A percentile compares a stretch with the other conserved stretches of the same genome.
Evolutionary conservation across 106 monocot species (phyloP).

Genomic region (Acanthochlamys bracteata): DNA sequence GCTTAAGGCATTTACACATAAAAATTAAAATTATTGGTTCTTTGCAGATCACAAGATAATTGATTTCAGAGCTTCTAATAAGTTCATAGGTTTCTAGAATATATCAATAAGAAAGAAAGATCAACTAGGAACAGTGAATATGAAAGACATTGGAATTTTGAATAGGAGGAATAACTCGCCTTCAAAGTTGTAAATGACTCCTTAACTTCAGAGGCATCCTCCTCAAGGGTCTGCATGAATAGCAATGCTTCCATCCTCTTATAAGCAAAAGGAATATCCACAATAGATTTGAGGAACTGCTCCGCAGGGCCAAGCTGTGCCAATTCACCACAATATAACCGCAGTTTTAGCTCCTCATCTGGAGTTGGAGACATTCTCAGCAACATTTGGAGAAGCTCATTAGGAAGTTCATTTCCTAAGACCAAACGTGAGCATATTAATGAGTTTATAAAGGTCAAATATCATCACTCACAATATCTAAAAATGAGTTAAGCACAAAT

Average conservation of each 20-base stretch:
- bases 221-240: constrained; percentile 42
- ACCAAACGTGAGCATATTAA: constrained; percentile 1
- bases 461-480: constrained; percentile 7
- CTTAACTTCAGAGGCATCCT: constrained; percentile 30
- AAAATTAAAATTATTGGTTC: no score
- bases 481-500: no score
- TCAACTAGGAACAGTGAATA: background rate
- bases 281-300: constrained; percentile 43
- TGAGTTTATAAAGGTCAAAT: background rate
- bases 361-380: constrained; percentile 54
- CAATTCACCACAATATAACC: constrained; percentile 29
- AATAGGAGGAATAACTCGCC: constrained; percentile 20
- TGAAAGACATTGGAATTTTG: background rate
- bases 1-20: no score
- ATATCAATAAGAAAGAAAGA: background rate
- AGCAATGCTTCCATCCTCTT: constrained; percentile 52
- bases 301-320: constrained; percentile 47
- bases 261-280: constrained; percentile 58
- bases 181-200: constrained; percentile 45
- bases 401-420: constrained; percentile 49
- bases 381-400: constrained; percentile 40
- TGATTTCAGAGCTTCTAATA: background rate
- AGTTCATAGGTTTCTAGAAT: background rate
- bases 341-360: constrained; percentile 60
- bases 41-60: no score